A percentile compares a stretch with the other conserved stretches of the same genome.
Conservation (phyloP, 2,329 filamentous ascomycete species). For the Phoma herbarum region DNA sequence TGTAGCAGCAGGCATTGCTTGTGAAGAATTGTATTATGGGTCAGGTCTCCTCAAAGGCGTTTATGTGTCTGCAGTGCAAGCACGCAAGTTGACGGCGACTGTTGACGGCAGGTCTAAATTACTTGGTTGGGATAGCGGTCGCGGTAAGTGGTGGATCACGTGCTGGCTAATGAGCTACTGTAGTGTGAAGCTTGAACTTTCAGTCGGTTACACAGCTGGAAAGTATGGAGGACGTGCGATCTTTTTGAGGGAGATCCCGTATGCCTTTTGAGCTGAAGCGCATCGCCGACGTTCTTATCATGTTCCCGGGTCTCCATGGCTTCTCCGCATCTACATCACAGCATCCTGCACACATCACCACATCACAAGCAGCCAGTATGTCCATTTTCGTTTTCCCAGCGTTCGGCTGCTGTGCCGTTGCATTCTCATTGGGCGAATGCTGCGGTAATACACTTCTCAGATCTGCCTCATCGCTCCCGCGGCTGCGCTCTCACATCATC, state of each 20-base stretch:
- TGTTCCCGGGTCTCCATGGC: conserved; percentile 6
- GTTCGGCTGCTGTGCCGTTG: not conserved
- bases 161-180: not conserved
- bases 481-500: conserved; percentile 4
- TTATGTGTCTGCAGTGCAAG: not conserved
- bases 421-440: not conserved
- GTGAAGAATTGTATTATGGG: not conserved
- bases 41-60: not conserved
- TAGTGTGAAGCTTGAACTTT: not conserved
- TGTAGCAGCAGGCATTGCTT: conserved; percentile 36
- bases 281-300: not conserved
- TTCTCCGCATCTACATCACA: conserved; percentile 11
- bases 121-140: not conserved
- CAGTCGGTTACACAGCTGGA: not conserved
- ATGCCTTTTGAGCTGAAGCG: conserved; percentile 3
- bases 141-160: not conserved
- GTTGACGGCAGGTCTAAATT: not conserved
- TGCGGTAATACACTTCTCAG: not conserved
- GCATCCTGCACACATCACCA: not conserved
- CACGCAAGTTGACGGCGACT: not conserved
- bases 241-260: not conserved
- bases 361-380: not conserved
- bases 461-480: conserved; percentile 6
- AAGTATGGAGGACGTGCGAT: not conserved
- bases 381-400: not conserved